Evolutionary conservation across 2,329 filamentous ascomycete genomes (phyloP).

Genomic region (Stagonosporopsis chrysanthemi): DNA sequence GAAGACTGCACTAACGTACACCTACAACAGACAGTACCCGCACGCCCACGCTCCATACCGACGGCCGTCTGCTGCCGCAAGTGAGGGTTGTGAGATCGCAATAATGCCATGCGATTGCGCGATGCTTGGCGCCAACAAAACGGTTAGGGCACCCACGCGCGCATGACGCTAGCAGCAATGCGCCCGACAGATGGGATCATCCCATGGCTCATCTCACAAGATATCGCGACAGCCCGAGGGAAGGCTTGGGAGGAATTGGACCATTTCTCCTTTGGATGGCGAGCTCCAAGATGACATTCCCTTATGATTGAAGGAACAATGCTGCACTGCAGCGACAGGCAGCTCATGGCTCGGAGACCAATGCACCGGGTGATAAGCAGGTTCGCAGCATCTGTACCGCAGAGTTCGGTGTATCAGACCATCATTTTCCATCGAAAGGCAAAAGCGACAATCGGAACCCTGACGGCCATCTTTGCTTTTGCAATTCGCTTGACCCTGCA

Average conservation of each 20-base stretch:
- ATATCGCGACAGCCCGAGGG: neutral
- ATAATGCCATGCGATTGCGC: conserved; percentile 21
- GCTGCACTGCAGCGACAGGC: neutral
- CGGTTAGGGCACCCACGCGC: conserved; percentile 10
- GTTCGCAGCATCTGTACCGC: neutral
- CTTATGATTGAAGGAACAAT: conserved; percentile 1
- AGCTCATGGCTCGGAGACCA: neutral
- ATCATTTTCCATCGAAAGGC: neutral
- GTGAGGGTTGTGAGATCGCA: conserved; percentile 12
- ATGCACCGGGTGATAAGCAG: neutral
- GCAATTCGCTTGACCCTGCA: conserved; percentile 9
- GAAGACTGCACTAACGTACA: neutral
- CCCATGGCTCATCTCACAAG: conserved; percentile 2
- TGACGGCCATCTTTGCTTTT: conserved; percentile 15
- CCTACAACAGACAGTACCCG: neutral
- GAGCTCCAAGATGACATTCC: neutral
- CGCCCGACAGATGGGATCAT: neutral
- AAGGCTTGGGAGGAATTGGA: neutral
- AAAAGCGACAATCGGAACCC: neutral
- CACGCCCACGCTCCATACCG: neutral
- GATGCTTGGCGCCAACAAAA: conserved; percentile 13
- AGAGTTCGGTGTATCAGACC: neutral
- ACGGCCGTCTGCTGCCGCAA: conserved; percentile 6
- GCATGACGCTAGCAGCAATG: conserved; percentile 8
- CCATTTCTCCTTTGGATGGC: conserved; percentile 12